A percentile compares a stretch with the other conserved stretches of the same genome.
Conservation (phyloP, 139 green algal genomes). For the Haematococcus lacustris region DNA sequence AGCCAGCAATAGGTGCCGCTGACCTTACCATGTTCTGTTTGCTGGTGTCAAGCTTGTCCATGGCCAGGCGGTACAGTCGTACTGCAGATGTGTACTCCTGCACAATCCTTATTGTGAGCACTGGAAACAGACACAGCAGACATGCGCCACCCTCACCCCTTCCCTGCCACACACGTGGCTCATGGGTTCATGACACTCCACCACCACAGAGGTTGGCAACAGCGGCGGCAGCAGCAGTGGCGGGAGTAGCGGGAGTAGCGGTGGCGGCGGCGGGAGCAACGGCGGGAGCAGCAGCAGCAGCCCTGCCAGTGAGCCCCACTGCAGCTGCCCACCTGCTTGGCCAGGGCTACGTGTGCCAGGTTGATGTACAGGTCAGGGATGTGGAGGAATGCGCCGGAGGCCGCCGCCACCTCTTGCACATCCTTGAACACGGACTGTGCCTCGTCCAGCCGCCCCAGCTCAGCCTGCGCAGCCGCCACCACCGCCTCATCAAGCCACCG, state of each 20-base stretch:
- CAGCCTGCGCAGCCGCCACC: conserved; percentile 6
- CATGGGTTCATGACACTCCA: background rate
- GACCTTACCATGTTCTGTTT: conserved; percentile 28
- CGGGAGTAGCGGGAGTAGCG: too few relatives aligned
- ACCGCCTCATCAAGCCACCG: too few relatives aligned
- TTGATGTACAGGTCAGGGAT: conserved; percentile 70
- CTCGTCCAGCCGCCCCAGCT: conserved; percentile 10
- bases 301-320: too few relatives aligned
- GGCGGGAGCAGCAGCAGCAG: too few relatives aligned
- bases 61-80: conserved; percentile 57
- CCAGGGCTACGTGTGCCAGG: conserved; percentile 70
- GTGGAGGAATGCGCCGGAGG: conserved; percentile 36
- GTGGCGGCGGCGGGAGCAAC: too few relatives aligned
- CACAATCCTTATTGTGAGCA: background rate
- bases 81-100: conserved; percentile 43
- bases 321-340: conserved; percentile 16
- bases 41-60: conserved; percentile 48
- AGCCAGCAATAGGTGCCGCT: too few relatives aligned
- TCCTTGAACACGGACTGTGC: conserved; percentile 25
- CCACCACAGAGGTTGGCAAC: background rate
- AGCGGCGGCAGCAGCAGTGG: too few relatives aligned
- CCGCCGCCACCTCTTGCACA: conserved; percentile 25
- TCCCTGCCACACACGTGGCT: too few relatives aligned
- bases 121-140: too few relatives aligned
- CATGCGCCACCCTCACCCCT: too few relatives aligned